A percentile compares a stretch with the other conserved stretches of the same genome.
Conservation (phyloP, 495 filamentous ascomycete genomes). For the Tuber magnatum region DNA sequence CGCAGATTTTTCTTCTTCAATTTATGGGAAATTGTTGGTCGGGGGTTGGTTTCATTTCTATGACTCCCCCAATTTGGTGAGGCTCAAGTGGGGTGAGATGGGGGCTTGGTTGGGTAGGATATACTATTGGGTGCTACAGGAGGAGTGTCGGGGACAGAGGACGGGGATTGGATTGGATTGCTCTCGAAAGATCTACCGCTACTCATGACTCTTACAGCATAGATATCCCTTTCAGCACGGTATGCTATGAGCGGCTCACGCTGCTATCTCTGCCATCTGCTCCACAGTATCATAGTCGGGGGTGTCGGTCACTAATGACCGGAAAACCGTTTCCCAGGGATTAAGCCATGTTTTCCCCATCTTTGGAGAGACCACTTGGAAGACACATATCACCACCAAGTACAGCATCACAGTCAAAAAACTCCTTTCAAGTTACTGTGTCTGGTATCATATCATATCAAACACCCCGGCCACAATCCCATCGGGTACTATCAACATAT, state of each 20-base stretch:
- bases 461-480: background rate
- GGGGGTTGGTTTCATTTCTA: background rate
- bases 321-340: background rate
- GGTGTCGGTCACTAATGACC: background rate
- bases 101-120: background rate
- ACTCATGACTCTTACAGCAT: background rate
- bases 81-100: background rate
- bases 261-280: too few relatives aligned
- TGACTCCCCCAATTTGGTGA: background rate
- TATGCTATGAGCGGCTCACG: background rate
- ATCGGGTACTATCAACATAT: background rate
- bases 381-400: background rate
- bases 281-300: background rate
- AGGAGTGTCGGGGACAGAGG: background rate
- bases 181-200: background rate
- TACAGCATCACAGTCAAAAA: background rate
- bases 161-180: background rate
- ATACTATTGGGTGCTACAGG: background rate
- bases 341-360: background rate
- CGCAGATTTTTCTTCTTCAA: background rate
- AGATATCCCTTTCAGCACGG: background rate
- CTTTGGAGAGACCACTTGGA: background rate
- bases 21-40: background rate
- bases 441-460: background rate
- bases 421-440: background rate